Conservation (phyloP, 495 filamentous ascomycete species). For the Penicillium coprophilum region DNA sequence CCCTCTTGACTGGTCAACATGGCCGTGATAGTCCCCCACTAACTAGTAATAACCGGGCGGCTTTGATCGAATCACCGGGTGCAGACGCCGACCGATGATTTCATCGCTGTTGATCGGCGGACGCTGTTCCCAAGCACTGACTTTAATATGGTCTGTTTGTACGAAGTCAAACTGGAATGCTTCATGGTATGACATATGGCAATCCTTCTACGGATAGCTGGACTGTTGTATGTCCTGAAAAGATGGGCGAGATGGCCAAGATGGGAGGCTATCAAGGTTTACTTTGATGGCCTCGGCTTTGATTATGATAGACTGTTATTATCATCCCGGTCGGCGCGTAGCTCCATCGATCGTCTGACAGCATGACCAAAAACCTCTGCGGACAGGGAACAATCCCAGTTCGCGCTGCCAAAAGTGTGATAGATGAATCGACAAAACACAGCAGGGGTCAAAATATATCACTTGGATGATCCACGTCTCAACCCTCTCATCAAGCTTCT, state of each 20-base stretch:
- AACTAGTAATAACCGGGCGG: slow-evolving; percentile 16
- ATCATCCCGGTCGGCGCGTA: neutral
- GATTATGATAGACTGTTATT: neutral
- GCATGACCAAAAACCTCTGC: neutral
- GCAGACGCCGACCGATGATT: slow-evolving; percentile 21
- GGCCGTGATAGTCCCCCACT: slow-evolving; percentile 16
- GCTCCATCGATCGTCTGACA: slow-evolving; percentile 12
- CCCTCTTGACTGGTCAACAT: slow-evolving; percentile 16
- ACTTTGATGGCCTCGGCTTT: neutral
- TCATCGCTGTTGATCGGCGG: slow-evolving; percentile 23
- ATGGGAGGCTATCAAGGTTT: neutral
- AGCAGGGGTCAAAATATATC: neutral
- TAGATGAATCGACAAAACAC: neutral
- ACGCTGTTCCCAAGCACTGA: neutral
- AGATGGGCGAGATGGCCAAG: slow-evolving; percentile 6
- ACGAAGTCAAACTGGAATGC: neutral
- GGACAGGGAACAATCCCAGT: slow-evolving; percentile 17
- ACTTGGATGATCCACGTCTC: neutral
- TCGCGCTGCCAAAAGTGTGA: slow-evolving; percentile 1
- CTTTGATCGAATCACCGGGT: slow-evolving; percentile 25
- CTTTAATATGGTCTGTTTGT: neutral
- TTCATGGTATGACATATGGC: slow-evolving; percentile 3
- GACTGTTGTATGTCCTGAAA: too few species aligned
- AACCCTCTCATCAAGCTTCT: slow-evolving; percentile 9
- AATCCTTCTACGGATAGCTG: slow-evolving; percentile 1